phyloP scores from a whole-genome alignment of 75 land plant genomes.

The Ceratopteris richardii region DNA sequence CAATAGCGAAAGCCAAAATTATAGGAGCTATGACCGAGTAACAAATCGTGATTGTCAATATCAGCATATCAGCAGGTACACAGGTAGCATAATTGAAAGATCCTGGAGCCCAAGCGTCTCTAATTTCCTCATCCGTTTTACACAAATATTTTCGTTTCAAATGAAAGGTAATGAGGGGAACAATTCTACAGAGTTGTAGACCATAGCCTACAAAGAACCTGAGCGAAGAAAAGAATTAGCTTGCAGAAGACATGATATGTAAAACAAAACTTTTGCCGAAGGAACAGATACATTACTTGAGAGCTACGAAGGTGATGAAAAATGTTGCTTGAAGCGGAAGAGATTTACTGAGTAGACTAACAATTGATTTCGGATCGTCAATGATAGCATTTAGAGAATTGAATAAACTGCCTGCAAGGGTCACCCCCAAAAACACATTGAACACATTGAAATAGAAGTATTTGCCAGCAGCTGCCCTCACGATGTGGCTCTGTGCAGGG shows the following conservation, averaged over 20 bases:
- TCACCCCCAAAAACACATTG: constrained; percentile 87
- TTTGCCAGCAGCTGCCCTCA: constrained; percentile 75
- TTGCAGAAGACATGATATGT: background rate
- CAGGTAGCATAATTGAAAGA: constrained; percentile 52
- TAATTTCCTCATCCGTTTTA: constrained; percentile 71
- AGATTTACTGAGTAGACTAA: constrained; percentile 42
- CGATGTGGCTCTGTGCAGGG: constrained; percentile 50
- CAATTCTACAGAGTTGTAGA: constrained; percentile 63
- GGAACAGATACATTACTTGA: constrained; percentile 54
- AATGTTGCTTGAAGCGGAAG: constrained; percentile 69
- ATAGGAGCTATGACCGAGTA: constrained; percentile 83
- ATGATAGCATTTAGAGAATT: constrained; percentile 36
- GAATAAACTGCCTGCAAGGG: constrained; percentile 55
- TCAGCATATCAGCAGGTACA: constrained; percentile 76
- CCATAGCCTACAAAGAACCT: constrained; percentile 95
- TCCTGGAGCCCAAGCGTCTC: constrained; percentile 84
- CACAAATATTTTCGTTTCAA: constrained; percentile 69
- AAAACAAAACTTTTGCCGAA: background rate
- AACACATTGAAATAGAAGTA: constrained; percentile 77
- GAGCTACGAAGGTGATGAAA: constrained; percentile 83
- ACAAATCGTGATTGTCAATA: constrained; percentile 66
- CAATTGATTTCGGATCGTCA: constrained; percentile 30
- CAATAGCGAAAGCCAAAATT: constrained; percentile 65
- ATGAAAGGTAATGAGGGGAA: constrained; percentile 70
- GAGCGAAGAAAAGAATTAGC: constrained; percentile 7